phyloP scores from a whole-genome alignment of 2,329 filamentous ascomycete species.

The Penicillium sp. region DNA sequence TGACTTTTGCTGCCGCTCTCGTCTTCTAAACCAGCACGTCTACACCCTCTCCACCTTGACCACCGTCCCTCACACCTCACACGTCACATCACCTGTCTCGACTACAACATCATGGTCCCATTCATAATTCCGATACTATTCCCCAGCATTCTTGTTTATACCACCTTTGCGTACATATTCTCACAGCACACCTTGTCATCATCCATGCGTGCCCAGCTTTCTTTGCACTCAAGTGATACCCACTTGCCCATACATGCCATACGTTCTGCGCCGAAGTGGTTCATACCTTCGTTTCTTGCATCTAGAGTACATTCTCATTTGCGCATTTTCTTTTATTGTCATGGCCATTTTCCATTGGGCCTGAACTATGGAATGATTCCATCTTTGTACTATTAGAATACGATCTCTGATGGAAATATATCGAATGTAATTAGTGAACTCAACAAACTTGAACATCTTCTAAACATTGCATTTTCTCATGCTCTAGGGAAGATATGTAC shows the following conservation, averaged over 20 bases:
- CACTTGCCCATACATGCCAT: constrained; percentile 16
- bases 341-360: background rate
- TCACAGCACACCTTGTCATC: background rate
- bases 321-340: background rate
- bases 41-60: no score
- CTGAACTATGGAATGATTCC: background rate
- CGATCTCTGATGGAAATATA: background rate
- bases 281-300: constrained; percentile 14
- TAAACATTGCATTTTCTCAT: no score
- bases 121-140: background rate
- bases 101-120: background rate
- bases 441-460: no score
- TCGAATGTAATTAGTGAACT: background rate
- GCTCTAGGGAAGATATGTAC: background rate
- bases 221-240: constrained; percentile 12
- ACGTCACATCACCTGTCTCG: background rate
- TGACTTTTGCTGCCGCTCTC: constrained; percentile 3
- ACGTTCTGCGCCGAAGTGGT: constrained; percentile 4
- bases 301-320: constrained; percentile 11
- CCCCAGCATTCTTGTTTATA: constrained; percentile 13
- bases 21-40: background rate
- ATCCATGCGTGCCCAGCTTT: background rate
- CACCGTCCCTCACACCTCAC: no score
- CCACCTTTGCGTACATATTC: background rate
- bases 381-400: background rate